These are phyloP conservation scores for Nannizzia gypsea DNA, from an alignment of 2,329 filamentous ascomycete species.

Conservation along the genomic window DNA sequence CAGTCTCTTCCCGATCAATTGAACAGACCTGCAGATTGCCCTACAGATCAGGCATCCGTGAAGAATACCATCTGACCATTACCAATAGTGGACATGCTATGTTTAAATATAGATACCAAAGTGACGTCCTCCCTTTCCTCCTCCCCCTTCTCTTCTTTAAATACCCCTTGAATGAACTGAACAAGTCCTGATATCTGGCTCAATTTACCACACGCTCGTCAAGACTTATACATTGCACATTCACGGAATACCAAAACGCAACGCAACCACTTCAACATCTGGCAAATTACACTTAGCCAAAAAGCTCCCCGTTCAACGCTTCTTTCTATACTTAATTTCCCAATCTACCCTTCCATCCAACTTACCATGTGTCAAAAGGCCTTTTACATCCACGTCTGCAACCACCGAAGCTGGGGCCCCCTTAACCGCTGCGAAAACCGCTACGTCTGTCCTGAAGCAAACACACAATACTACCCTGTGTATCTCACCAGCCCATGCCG, in stretches of 20 bases:
- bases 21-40: not conserved
- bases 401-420: constrained; percentile 15
- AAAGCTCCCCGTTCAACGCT: not conserved
- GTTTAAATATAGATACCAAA: not conserved
- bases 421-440: constrained; percentile 13
- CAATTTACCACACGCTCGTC: not conserved
- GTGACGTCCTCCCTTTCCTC: not conserved
- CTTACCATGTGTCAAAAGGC: constrained; percentile 15
- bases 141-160: not conserved
- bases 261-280: not conserved
- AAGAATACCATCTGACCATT: not conserved
- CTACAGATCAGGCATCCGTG: not conserved
- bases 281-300: not conserved
- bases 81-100: not conserved
- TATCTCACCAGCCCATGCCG: constrained; percentile 11
- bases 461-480: constrained; percentile 12
- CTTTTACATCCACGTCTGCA: constrained; percentile 14
- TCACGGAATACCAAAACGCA: not conserved
- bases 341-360: not conserved
- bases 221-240: not conserved
- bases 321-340: not conserved
- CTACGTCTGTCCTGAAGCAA: constrained; percentile 12
- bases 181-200: not conserved
- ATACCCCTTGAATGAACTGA: not conserved
- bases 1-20: not conserved